phyloP scores from a whole-genome alignment of 192 early-diverging fungal genomes.

The Coemansia sp. region DNA sequence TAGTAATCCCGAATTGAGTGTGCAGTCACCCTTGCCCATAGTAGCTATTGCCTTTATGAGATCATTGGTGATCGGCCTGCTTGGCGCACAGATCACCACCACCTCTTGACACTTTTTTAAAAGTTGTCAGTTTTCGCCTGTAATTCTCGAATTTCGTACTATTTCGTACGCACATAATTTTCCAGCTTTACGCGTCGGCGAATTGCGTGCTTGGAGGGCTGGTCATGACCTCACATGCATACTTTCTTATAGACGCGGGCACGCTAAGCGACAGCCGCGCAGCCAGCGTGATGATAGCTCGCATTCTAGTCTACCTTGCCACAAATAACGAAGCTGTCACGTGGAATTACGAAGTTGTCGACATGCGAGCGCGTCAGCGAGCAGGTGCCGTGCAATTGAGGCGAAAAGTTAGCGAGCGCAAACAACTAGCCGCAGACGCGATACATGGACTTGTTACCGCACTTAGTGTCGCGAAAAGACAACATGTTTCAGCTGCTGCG shows the following conservation, averaged over 20 bases:
- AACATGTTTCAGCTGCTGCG: background rate
- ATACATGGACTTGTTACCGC: constrained; percentile 9
- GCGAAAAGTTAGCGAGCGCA: constrained; percentile 31
- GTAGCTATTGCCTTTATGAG: background rate
- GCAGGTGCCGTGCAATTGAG: constrained; percentile 12
- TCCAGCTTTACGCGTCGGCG: background rate
- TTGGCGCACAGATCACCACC: background rate
- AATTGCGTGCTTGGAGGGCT: background rate
- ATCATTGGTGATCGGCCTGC: background rate
- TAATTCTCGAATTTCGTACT: background rate
- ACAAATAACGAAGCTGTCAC: constrained; percentile 26
- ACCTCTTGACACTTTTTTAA: background rate
- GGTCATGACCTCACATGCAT: constrained; percentile 35
- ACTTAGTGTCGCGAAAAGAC: constrained; percentile 4
- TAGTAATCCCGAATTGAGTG: background rate
- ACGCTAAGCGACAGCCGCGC: background rate
- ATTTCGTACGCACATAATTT: background rate
- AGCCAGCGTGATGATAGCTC: constrained; percentile 18
- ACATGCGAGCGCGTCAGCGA: constrained; percentile 15
- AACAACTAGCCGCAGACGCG: constrained; percentile 1
- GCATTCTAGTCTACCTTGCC: constrained; percentile 38
- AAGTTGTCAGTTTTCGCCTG: background rate
- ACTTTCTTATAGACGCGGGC: constrained; percentile 48
- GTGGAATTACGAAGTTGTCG: constrained; percentile 49
- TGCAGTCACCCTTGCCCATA: background rate